Base-by-base conservation (phyloP, 2,329 filamentous ascomycete genomes). In the Cytospora schulzeri region DNA sequence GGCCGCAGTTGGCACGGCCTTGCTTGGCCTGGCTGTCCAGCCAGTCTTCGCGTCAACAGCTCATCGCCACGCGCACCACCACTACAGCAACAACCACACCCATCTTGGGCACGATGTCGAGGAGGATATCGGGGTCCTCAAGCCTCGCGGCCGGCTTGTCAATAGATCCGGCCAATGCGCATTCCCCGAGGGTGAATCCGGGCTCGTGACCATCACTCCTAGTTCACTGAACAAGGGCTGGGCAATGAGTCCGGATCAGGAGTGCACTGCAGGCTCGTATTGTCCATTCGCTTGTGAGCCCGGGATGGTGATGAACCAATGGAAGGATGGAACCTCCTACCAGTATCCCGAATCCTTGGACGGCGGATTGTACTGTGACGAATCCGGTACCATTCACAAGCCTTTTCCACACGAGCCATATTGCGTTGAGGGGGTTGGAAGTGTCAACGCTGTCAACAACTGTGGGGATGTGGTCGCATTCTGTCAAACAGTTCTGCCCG, bases 401-500 rank as follows among this genome's bases (percentile, higher is more conserved):
- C 89, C 90, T 3, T 93, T 93, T 74, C 80, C 85, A 7, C 75
- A 84, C 65, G 80, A 86, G 71, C 84, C 87, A 5, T 90, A 91
- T 77, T 94, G 91, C 75, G 84, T 89, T 57, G 80, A 87, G 50
- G 91, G 90, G 54, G 86, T 85, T 24, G 89, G 88, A 52, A 73
- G 86, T 9, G 82, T 93, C 61, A 79, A 81, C 63, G 90, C 84
- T 24, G 80, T 87, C 66, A 93, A 92, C 79, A 87, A 88, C 69
- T 85, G 83, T 67, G 83, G 85, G 53, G 78, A 80, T 41, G 72
- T 82, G 17, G 83, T 92, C 62, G 86, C 91, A 3, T 91, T 91
- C 77, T 93, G 91, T 76, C 91, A 93, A 77, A 93, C 91, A 5
- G 88, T 92, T 17, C 77, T 93, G 66, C 91, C 91, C 22, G 91